Conservation (phyloP, 352 stramenopile species). For the Globisporangium yorkense region DNA sequence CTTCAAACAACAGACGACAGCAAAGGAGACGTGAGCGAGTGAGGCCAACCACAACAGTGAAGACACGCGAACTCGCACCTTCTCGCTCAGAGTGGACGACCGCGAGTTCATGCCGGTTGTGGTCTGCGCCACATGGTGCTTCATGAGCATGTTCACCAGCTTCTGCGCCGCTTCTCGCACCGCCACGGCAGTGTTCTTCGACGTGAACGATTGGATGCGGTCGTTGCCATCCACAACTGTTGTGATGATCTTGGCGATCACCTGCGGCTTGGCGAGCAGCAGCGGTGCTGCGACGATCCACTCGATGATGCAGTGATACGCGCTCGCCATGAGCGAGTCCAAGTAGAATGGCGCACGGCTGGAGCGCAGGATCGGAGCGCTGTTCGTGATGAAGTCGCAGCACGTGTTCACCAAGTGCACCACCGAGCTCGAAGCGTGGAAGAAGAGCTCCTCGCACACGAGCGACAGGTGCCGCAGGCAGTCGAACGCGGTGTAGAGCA, state of each 20-base stretch:
- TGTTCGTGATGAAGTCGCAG: conserved; percentile 84
- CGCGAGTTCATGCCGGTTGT: conserved; percentile 35
- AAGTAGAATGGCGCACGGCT: conserved; percentile 75
- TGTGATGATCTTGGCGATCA: conserved; percentile 77
- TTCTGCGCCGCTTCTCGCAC: conserved; percentile 74
- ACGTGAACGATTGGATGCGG: conserved; percentile 54
- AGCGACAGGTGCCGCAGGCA: conserved; percentile 79
- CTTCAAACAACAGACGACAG: conserved; percentile 18
- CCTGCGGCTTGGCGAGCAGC: conserved; percentile 63
- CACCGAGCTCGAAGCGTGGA: conserved; percentile 70
- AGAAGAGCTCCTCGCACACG: conserved; percentile 71
- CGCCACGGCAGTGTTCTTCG: conserved; percentile 38
- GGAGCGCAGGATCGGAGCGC: conserved; percentile 62
- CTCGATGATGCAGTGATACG: conserved; percentile 80
- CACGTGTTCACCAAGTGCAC: conserved; percentile 79
- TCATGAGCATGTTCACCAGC: conserved; percentile 83
- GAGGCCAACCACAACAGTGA: neutral
- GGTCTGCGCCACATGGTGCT: conserved; percentile 73
- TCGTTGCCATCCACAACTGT: conserved; percentile 78
- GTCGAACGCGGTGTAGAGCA: conserved; percentile 83
- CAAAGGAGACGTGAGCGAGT: neutral
- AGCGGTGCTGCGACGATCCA: conserved; percentile 77
- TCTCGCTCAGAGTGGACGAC: conserved; percentile 52
- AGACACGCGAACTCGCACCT: conserved; percentile 21
- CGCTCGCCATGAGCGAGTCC: conserved; percentile 74